phyloP scores from a whole-genome alignment of 176 grass and related monocot species.

The Carex littledalei region DNA sequence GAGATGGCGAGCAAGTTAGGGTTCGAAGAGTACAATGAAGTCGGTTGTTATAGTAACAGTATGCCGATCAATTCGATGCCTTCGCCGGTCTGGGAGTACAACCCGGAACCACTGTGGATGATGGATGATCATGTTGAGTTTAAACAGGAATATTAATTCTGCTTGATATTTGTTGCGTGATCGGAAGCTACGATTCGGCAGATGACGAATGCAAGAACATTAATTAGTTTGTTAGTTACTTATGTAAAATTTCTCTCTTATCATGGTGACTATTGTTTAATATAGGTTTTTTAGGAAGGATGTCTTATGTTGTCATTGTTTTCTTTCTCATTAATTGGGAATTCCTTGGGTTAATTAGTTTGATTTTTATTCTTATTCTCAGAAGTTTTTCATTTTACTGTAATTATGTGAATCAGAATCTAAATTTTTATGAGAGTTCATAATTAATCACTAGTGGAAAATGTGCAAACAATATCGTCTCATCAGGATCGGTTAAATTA shows the following conservation, averaged over 20 bases:
- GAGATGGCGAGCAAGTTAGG: conserved; percentile 16
- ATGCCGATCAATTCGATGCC: conserved; percentile 13
- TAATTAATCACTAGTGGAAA: no score
- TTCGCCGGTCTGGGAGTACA: conserved; percentile 46
- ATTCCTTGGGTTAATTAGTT: conserved; percentile 11
- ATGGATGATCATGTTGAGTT: conserved; percentile 33
- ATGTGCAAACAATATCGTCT: no score
- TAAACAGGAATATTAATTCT: conserved; percentile 5
- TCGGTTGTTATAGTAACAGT: not conserved
- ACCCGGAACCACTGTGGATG: conserved; percentile 46
- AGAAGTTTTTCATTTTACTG: not conserved
- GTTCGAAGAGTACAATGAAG: conserved; percentile 21
- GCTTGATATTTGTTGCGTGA: not conserved
- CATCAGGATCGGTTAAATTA: no score
- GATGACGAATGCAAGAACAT: not conserved
- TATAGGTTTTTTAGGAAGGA: not conserved
- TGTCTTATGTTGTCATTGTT: not conserved
- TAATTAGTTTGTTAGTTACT: conserved; percentile 25
- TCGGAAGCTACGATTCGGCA: not conserved
- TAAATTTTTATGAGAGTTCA: not conserved
- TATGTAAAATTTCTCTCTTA: conserved; percentile 9
- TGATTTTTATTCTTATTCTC: not conserved
- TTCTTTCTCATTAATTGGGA: not conserved
- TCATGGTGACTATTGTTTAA: conserved; percentile 8
- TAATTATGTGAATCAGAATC: not conserved